phyloP scores from a whole-genome alignment of 305 asterid genomes.

The Petunia hybrid region DNA sequence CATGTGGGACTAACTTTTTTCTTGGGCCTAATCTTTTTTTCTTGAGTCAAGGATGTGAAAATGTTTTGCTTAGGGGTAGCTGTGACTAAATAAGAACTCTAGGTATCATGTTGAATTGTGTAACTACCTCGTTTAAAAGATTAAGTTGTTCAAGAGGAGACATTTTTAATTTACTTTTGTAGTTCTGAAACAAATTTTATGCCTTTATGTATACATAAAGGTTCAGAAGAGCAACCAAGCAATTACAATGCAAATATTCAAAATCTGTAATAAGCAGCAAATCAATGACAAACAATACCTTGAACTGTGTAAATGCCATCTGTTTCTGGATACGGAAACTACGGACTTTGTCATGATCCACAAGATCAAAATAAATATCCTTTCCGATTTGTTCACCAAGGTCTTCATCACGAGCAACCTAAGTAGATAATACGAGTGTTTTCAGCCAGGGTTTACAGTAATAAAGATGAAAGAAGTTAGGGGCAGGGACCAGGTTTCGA shows the following conservation, averaged over 20 bases:
- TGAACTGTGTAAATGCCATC: conserved; percentile 62
- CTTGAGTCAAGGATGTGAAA: conserved; percentile 14
- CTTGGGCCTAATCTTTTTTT: not conserved
- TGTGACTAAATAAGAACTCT: conserved; percentile 19
- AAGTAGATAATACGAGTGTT: conserved; percentile 33
- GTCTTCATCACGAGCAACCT: conserved; percentile 89
- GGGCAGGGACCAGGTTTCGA: conserved; percentile 32
- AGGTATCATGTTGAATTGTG: not conserved
- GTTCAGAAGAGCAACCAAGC: conserved; percentile 28
- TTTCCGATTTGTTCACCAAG: conserved; percentile 73
- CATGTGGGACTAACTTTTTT: conserved; percentile 7
- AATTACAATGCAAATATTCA: conserved; percentile 16
- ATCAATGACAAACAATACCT: conserved; percentile 53
- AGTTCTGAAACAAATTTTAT: not conserved
- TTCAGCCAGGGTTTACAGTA: conserved; percentile 25
- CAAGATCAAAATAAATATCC: conserved; percentile 79
- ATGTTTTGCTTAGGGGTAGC: not conserved
- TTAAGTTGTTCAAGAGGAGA: conserved; percentile 25
- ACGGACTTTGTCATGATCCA: conserved; percentile 86
- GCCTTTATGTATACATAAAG: conserved; percentile 12
- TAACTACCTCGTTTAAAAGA: conserved; percentile 2
- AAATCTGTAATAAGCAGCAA: conserved; percentile 22
- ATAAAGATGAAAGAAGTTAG: conserved; percentile 31
- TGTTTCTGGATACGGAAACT: conserved; percentile 84
- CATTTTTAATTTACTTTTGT: not conserved